Percentiles rank a stretch among this genome's conserved stretches.
Conservation (phyloP, 2,329 filamentous ascomycete genomes). For the Aspergillus viridinutans region DNA sequence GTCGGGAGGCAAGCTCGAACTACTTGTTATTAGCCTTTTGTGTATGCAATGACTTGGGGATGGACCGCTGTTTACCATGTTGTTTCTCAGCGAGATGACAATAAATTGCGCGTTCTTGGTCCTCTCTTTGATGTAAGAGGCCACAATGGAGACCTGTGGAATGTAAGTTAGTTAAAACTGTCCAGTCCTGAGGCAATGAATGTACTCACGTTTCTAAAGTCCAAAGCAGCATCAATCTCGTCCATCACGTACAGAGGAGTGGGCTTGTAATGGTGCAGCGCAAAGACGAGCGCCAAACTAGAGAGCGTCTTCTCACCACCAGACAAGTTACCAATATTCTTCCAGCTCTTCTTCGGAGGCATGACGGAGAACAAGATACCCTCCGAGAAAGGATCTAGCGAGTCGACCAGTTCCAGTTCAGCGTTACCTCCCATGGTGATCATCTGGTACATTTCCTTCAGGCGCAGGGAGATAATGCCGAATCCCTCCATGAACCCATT, state of each 20-base stretch:
- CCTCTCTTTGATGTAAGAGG: constrained; percentile 97
- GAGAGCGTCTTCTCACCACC: constrained; percentile 97
- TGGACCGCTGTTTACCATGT: constrained; percentile 60
- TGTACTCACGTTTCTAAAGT: constrained; percentile 87
- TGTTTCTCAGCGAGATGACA: constrained; percentile 94
- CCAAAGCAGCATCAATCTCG: constrained; percentile 95
- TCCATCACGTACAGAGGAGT: constrained; percentile 99
- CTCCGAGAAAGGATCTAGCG: constrained; percentile 91
- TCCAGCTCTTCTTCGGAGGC: constrained; percentile 99
- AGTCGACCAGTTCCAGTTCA: constrained; percentile 94
- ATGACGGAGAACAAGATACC: constrained; percentile 97
- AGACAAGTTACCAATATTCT: constrained; percentile 93
- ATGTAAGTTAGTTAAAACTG: constrained; percentile 7
- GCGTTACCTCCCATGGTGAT: constrained; percentile 99
- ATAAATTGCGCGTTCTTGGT: constrained; percentile 99
- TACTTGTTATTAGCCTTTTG: constrained; percentile 16
- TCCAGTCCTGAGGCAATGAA: not conserved
- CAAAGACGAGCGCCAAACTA: constrained; percentile 92
- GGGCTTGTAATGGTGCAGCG: constrained; percentile 94
- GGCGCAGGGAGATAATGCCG: constrained; percentile 81
- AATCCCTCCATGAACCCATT: constrained; percentile 99
- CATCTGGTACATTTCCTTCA: constrained; percentile 99
- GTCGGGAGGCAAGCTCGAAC: constrained; percentile 90
- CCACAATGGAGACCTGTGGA: constrained; percentile 83
- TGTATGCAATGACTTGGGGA: not conserved